phyloP scores from a whole-genome alignment of 768 basidiomycete genomes.

The Dacryopinax primogenitus region DNA sequence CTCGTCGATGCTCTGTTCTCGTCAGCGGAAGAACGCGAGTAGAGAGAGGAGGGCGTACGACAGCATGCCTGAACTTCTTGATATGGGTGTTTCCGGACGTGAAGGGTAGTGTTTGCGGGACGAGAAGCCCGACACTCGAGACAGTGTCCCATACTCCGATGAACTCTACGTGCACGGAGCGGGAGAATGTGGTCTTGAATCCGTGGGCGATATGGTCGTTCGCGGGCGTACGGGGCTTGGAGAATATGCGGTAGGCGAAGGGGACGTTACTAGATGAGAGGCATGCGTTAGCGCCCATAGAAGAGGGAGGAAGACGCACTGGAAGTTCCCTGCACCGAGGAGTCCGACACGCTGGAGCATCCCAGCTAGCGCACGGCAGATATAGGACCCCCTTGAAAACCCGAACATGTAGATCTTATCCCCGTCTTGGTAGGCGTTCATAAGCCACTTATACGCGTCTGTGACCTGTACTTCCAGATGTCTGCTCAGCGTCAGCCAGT shows the following conservation, averaged over 20 bases:
- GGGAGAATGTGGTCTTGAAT: conserved; percentile 20
- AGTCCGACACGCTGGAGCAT: conserved; percentile 13
- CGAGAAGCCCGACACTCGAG: conserved; percentile 17
- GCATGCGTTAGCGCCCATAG: no score
- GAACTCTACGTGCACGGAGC: conserved; percentile 18
- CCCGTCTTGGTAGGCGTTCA: conserved; percentile 11
- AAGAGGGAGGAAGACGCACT: not conserved
- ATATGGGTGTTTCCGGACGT: conserved; percentile 17
- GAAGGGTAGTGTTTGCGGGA: conserved; percentile 20
- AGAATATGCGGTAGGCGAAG: not conserved
- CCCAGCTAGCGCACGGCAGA: conserved; percentile 16
- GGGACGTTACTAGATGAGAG: conserved; percentile 3
- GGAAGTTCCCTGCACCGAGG: not conserved
- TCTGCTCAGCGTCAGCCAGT: not conserved
- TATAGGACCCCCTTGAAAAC: conserved; percentile 17
- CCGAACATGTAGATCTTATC: conserved; percentile 16
- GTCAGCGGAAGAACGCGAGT: not conserved
- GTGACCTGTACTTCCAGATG: not conserved
- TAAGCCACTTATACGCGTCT: conserved; percentile 6
- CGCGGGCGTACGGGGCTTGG: conserved; percentile 1
- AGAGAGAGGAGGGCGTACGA: conserved; percentile 10
- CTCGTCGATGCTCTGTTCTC: not conserved
- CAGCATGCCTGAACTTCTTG: conserved; percentile 19
- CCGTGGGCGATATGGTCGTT: conserved; percentile 13
- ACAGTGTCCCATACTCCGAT: conserved; percentile 23